These are phyloP conservation scores for Talaromyces pinophilus DNA, from an alignment of 2,329 filamentous ascomycete species.

Conservation along the genomic window DNA sequence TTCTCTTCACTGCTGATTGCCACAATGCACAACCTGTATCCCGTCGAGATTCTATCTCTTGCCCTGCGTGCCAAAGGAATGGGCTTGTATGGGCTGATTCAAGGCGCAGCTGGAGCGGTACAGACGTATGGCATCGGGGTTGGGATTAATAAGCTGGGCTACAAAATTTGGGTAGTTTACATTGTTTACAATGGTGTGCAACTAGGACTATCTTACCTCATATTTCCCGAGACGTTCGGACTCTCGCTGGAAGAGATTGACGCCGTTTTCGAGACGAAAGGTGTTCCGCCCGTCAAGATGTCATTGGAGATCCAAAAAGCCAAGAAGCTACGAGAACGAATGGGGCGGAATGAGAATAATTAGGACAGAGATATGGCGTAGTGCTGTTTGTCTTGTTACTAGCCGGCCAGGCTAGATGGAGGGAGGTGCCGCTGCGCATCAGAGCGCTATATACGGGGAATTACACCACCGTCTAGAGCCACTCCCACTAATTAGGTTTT, in stretches of 20 bases:
- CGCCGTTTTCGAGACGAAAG: constrained; percentile 56
- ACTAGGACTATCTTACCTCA: constrained; percentile 51
- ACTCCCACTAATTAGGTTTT: too few species aligned
- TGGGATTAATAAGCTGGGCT: constrained; percentile 50
- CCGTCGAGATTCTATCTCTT: constrained; percentile 48
- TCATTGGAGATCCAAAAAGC: constrained; percentile 44
- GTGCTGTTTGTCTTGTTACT: too few species aligned
- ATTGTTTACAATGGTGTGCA: constrained; percentile 54
- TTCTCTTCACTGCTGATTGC: constrained; percentile 50
- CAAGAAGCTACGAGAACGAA: constrained; percentile 36
- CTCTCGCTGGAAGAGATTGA: constrained; percentile 60
- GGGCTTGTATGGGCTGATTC: constrained; percentile 50
- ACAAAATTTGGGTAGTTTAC: constrained; percentile 56
- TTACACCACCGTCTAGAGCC: too few species aligned
- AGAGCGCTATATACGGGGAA: too few species aligned
- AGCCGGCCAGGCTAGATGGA: too few species aligned
- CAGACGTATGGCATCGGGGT: constrained; percentile 52
- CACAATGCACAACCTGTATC: constrained; percentile 53
- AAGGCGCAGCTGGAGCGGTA: constrained; percentile 47
- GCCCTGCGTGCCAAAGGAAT: constrained; percentile 50
- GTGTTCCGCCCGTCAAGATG: constrained; percentile 49
- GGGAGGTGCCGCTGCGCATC: too few species aligned
- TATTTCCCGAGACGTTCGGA: constrained; percentile 56
- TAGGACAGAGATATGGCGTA: not conserved
- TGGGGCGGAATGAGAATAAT: constrained; percentile 28